These are phyloP conservation scores for Eimeria falciformis DNA, from an alignment of 169 alveolate species.

Conservation along the genomic window DNA sequence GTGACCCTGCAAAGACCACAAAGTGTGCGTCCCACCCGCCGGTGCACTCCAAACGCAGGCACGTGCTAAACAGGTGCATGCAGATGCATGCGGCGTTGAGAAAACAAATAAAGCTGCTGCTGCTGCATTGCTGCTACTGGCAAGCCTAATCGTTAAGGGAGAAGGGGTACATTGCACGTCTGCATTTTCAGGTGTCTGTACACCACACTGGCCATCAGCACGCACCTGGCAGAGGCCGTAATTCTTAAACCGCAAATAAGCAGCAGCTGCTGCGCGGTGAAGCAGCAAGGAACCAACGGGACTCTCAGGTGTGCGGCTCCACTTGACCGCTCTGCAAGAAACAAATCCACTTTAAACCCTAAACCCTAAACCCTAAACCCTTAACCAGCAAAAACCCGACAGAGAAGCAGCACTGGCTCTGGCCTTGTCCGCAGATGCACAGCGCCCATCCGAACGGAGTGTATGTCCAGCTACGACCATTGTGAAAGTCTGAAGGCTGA, in stretches of 20 bases:
- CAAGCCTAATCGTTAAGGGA: background rate
- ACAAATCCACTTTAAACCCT: background rate
- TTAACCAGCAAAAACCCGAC: background rate
- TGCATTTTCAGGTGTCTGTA: background rate
- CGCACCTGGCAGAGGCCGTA: background rate
- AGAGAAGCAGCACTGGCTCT: background rate
- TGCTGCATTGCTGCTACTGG: background rate
- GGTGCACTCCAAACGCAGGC: background rate
- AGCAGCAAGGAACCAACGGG: background rate
- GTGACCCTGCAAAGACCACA: background rate
- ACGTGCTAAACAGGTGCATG: background rate
- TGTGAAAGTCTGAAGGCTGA: background rate
- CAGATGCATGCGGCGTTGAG: background rate
- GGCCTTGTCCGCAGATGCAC: background rate
- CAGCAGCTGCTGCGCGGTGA: background rate
- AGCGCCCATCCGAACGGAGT: background rate
- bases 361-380: conserved; percentile 3
- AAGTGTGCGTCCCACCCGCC: too few relatives aligned
- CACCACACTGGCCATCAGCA: background rate
- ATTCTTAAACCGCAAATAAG: background rate
- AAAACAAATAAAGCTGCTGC: background rate
- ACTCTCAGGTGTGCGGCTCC: background rate
- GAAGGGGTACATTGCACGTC: background rate
- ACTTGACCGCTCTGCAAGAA: background rate
- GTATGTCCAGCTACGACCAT: background rate